Base-by-base conservation (phyloP, 2,329 filamentous ascomycete species). In the Hymenoscyphus linearis region DNA sequence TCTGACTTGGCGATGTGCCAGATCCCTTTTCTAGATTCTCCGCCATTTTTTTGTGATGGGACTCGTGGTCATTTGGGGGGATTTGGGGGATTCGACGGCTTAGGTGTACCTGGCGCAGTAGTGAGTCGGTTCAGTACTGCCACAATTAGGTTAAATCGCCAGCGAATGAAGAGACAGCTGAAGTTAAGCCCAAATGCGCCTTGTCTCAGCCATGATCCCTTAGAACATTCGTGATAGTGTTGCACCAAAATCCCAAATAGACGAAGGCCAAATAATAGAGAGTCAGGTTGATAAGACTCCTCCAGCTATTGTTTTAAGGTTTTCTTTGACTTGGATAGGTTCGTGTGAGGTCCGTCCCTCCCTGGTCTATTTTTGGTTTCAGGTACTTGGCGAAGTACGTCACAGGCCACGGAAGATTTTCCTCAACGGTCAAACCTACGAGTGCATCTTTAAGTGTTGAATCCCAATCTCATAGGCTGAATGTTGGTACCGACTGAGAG, bases 41-140 rank as follows among this genome's bases (percentile, higher is more conserved):
- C 58, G 63, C 63, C 67, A 70, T 70, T 5, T 35, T 40, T 53
- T 26, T 35, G 50, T 52, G 25, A 27, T 58, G 18, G 53, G 35
- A 13, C 52, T 44, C 44, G 55, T 47, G 31, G 47, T 54, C 47
- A 57, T 56, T 25, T 16, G 52, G n/a, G 56, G 52, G 22, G 31
- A 16, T 34, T 22, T 9, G 10, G 35, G n/a, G 22, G 6, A 40
- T 50, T 18, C 31, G 31, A 31, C 10, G 31, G 31, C 31, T 50
- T 44, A 9, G 37, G 44, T n/a, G 44, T 50, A 18, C 18, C 22
- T 18, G 44, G 44, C 44, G 44, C 44, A 50, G n/a, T 22, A 50
- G 18, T 50, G 7, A 22, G 18, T 18, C 9, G 27, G 27, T 31
- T 31, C 27, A 50, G 44, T 50, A 50, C 18, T 50, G n/a, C 40